These are phyloP conservation scores for Rhizodiscina lignyota DNA, from an alignment of 495 filamentous ascomycete genomes.

Conservation along the genomic window DNA sequence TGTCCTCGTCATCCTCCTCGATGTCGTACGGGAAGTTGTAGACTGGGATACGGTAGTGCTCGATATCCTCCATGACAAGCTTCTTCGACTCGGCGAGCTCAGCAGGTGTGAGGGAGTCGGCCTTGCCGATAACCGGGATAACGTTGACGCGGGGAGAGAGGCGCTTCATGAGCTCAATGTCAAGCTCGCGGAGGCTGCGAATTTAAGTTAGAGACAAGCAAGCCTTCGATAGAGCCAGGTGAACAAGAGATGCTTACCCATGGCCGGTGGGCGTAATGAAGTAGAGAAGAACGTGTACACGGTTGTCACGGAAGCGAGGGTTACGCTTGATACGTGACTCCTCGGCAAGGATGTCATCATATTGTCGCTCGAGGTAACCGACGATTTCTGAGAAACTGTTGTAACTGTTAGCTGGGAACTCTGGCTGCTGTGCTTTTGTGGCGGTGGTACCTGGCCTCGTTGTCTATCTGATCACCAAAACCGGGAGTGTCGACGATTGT, in stretches of 20 bases:
- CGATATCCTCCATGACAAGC: conserved; percentile 98
- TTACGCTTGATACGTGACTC: conserved; percentile 99
- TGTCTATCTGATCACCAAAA: conserved; percentile 98
- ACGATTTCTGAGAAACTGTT: conserved; percentile 88
- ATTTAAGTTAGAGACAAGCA: neutral
- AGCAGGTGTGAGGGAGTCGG: conserved; percentile 88
- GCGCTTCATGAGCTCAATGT: conserved; percentile 99
- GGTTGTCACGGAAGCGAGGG: conserved; percentile 95
- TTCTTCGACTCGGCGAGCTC: conserved; percentile 99
- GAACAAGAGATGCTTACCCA: conserved; percentile 38
- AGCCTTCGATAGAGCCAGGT: neutral
- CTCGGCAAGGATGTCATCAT: conserved; percentile 96
- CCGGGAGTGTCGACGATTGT: conserved; percentile 98
- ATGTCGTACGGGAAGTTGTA: conserved; percentile 99
- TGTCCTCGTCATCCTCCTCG: conserved; percentile 98
- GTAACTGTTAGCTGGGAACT: conserved; percentile 1
- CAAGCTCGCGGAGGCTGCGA: conserved; percentile 79
- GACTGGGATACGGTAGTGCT: conserved; percentile 98
- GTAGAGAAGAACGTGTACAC: conserved; percentile 93
- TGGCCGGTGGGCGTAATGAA: conserved; percentile 98
- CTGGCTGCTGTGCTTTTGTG: conserved; percentile 1
- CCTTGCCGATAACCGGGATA: conserved; percentile 96
- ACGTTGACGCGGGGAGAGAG: conserved; percentile 96
- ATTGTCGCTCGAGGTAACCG: conserved; percentile 94
- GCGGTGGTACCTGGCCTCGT: conserved; percentile 69